These are phyloP conservation scores for Exophiala sp. DNA, from an alignment of 2,329 filamentous ascomycete species.

Conservation along the genomic window DNA sequence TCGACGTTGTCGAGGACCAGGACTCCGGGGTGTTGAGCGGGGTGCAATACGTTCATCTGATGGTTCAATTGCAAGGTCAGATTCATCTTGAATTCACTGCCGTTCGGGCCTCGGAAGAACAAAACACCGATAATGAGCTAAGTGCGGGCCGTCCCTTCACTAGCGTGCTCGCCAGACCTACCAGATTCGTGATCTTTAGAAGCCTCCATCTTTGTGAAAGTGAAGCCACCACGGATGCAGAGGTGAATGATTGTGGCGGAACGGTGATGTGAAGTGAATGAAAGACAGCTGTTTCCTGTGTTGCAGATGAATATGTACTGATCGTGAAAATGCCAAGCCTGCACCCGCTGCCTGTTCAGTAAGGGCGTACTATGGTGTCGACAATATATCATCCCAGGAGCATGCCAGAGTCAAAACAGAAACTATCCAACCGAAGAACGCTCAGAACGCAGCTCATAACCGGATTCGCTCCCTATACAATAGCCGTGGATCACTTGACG, in stretches of 20 bases:
- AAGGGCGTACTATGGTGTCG: too few relatives aligned
- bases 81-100: background rate
- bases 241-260: background rate
- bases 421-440: background rate
- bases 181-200: background rate
- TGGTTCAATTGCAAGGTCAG: slow-evolving; percentile 3
- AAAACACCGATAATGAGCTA: background rate
- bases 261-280: background rate
- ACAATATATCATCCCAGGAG: too few relatives aligned
- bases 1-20: background rate
- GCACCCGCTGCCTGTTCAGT: too few relatives aligned
- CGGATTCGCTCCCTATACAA: background rate
- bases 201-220: background rate
- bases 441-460: slow-evolving; percentile 5
- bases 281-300: too few relatives aligned
- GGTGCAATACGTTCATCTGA: background rate
- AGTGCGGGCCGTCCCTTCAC: background rate
- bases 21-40: background rate
- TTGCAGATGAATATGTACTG: too few relatives aligned
- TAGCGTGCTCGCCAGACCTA: slow-evolving; percentile 5
- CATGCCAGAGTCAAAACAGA: too few relatives aligned
- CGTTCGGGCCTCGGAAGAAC: slow-evolving; percentile 2
- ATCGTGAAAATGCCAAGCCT: too few relatives aligned
- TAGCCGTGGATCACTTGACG: background rate
- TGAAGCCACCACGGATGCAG: too few relatives aligned